Conservation (phyloP, 495 filamentous ascomycete species). For the Mytilinidion resinicola region DNA sequence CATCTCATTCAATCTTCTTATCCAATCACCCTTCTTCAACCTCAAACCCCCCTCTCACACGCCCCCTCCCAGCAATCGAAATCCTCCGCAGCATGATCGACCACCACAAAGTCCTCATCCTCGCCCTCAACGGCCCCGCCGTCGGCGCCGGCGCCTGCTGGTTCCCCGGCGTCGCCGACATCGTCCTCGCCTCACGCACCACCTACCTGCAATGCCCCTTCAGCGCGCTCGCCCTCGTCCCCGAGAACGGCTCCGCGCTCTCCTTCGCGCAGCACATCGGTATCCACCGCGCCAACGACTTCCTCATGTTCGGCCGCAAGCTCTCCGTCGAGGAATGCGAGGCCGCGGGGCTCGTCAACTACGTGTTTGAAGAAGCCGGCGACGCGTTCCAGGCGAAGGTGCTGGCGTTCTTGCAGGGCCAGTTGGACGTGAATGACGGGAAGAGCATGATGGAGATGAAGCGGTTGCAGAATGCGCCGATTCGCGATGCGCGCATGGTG, state of each 20-base stretch:
- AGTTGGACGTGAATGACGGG: constrained; percentile 32
- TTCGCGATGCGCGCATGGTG: constrained; percentile 28
- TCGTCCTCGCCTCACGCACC: constrained; percentile 27
- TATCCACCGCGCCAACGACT: constrained; percentile 35
- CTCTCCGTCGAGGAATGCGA: constrained; percentile 25
- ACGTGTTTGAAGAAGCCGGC: constrained; percentile 20
- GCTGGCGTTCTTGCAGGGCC: constrained; percentile 25
- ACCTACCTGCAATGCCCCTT: constrained; percentile 34
- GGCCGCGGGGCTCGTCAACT: constrained; percentile 29
- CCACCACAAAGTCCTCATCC: constrained; percentile 34
- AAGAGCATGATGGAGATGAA: constrained; percentile 39
- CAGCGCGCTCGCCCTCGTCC: constrained; percentile 31
- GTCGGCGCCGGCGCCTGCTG: constrained; percentile 34
- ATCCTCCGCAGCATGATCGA: constrained; percentile 35
- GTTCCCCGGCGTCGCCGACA: constrained; percentile 33
- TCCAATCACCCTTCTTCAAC: neutral
- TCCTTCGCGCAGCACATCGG: constrained; percentile 32
- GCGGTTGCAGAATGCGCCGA: constrained; percentile 33
- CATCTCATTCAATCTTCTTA: neutral
- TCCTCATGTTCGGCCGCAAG: constrained; percentile 35
- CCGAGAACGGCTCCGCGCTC: constrained; percentile 33
- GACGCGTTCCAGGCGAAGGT: constrained; percentile 27
- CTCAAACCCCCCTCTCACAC: neutral
- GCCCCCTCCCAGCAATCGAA: constrained; percentile 21
- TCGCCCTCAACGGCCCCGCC: constrained; percentile 34